Evolutionary conservation across 345 rosid species (phyloP).

Genomic region (Acer yangbiense): DNA sequence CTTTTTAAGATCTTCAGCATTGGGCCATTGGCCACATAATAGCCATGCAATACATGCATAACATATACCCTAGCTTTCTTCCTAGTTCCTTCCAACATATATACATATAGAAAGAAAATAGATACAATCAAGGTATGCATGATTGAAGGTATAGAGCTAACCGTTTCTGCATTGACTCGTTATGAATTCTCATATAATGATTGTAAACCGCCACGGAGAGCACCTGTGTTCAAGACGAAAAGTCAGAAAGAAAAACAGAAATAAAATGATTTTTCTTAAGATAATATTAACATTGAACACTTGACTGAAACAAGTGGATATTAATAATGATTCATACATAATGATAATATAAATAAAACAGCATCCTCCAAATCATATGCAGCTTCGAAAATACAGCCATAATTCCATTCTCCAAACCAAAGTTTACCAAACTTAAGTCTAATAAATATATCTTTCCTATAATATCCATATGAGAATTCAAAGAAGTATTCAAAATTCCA

Average conservation of each 20-base stretch:
- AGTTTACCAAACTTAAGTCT: background rate
- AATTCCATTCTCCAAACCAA: background rate
- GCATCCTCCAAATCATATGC: background rate
- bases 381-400: slow-evolving; percentile 3
- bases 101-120: background rate
- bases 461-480: background rate
- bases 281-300: background rate
- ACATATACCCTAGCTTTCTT: background rate
- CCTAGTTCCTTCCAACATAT: background rate
- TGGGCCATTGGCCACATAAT: background rate
- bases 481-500: background rate
- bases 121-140: background rate
- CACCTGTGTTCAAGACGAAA: slow-evolving; percentile 55
- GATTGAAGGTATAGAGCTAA: slow-evolving; percentile 34
- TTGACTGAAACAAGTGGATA: background rate
- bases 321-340: background rate
- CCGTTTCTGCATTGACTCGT: slow-evolving; percentile 72
- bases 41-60: background rate
- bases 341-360: background rate
- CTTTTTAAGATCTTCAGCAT: background rate
- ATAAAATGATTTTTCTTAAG: background rate
- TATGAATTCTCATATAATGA: slow-evolving; percentile 90
- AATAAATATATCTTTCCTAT: background rate
- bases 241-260: background rate
- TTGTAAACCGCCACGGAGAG: slow-evolving; percentile 98